These are phyloP conservation scores for Auricularia sp. DNA, from an alignment of 768 basidiomycete genomes.

Conservation along the genomic window DNA sequence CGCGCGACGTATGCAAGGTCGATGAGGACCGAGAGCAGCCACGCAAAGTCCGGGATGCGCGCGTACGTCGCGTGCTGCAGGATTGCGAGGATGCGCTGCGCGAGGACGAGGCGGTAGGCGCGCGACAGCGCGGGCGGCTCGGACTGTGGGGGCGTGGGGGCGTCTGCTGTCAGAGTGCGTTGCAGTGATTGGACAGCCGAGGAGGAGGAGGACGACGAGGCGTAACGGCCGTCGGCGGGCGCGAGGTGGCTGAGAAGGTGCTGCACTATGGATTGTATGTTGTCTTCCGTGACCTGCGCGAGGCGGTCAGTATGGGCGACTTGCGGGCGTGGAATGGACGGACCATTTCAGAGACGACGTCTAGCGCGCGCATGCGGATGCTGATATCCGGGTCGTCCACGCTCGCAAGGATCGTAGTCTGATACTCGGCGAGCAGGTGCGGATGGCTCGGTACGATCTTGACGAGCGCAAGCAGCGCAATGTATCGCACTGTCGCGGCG, in stretches of 20 bases:
- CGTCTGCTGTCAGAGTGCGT: constrained; percentile 29
- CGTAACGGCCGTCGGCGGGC: constrained; percentile 37
- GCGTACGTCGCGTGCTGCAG: constrained; percentile 77
- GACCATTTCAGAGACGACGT: constrained; percentile 90
- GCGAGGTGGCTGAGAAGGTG: constrained; percentile 80
- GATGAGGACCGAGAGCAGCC: constrained; percentile 92
- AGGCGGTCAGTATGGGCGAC: background rate
- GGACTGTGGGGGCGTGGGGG: constrained; percentile 19
- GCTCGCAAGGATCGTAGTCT: constrained; percentile 81
- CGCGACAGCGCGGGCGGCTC: constrained; percentile 59
- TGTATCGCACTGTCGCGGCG: constrained; percentile 78
- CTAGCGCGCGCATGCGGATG: constrained; percentile 91
- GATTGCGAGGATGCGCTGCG: constrained; percentile 77
- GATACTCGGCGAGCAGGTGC: constrained; percentile 81
- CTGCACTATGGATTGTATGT: constrained; percentile 82
- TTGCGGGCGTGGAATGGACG: constrained; percentile 10
- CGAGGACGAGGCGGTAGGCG: constrained; percentile 76
- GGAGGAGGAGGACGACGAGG: constrained; percentile 48
- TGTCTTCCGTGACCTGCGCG: constrained; percentile 68
- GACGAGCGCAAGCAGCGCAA: constrained; percentile 86
- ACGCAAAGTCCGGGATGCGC: constrained; percentile 88
- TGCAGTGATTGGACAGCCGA: constrained; percentile 42
- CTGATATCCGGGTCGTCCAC: constrained; percentile 91
- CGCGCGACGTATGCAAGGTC: constrained; percentile 84
- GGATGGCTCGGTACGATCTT: constrained; percentile 93